phyloP scores from a whole-genome alignment of 1,139 yeast genomes.

The Pichia kudriavzevii region DNA sequence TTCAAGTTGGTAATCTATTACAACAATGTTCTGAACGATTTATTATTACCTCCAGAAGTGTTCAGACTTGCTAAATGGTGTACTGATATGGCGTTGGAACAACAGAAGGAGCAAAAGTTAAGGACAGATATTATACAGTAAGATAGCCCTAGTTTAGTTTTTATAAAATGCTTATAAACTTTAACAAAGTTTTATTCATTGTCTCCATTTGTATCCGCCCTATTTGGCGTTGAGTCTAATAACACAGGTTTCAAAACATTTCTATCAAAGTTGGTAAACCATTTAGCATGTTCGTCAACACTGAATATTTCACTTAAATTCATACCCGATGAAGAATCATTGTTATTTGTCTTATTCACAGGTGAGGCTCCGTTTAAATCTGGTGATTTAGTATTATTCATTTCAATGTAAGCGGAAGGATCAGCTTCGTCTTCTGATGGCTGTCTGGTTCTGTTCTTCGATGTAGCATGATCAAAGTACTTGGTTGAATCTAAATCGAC shows the following conservation, averaged over 20 bases:
- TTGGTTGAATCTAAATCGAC: constrained; percentile 7
- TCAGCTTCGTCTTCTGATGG: constrained; percentile 29
- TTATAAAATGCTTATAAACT: no score
- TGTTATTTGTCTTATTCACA: not conserved
- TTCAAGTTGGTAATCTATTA: constrained; percentile 57
- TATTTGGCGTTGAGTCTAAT: constrained; percentile 44
- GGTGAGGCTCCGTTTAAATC: constrained; percentile 3
- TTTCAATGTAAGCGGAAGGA: constrained; percentile 27
- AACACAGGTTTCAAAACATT: constrained; percentile 93
- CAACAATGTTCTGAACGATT: constrained; percentile 55
- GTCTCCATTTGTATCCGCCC: constrained; percentile 1
- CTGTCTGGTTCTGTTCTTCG: constrained; percentile 20
- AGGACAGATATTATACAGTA: constrained; percentile 7
- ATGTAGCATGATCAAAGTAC: constrained; percentile 17
- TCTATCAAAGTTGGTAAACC: constrained; percentile 93
- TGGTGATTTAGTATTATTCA: constrained; percentile 30
- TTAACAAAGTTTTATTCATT: no score
- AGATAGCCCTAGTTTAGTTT: not conserved
- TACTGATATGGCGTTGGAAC: constrained; percentile 56
- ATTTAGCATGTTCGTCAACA: constrained; percentile 73
- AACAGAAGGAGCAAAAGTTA: constrained; percentile 28
- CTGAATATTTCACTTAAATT: constrained; percentile 31
- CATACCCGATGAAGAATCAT: constrained; percentile 4
- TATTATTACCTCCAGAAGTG: constrained; percentile 53
- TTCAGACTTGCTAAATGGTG: constrained; percentile 67